Evolutionary conservation across 108 stramenopile species (phyloP).

Genomic region (Chaetoceros tenuissimus): DNA sequence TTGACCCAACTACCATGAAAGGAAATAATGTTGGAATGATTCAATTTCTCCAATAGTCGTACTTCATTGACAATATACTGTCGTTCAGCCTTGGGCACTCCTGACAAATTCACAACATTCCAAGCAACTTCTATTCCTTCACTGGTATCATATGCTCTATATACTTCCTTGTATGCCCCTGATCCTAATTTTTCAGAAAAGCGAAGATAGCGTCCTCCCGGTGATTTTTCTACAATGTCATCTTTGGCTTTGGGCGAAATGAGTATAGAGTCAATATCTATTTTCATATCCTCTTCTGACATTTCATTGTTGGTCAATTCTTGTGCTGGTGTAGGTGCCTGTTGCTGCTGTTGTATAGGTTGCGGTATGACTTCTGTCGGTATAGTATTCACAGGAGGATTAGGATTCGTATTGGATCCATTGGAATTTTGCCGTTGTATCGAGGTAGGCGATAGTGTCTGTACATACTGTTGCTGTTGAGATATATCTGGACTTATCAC

Average conservation of each 20-base stretch:
- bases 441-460: no score
- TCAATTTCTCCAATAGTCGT: slow-evolving; percentile 83
- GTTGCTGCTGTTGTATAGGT: not conserved
- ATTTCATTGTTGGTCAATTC: not conserved
- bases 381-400: no score
- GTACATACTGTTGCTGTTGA: no score
- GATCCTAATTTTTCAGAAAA: slow-evolving; percentile 92
- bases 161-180: slow-evolving; percentile 95
- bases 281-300: not conserved
- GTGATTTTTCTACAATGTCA: slow-evolving; percentile 81
- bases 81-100: slow-evolving; percentile 80
- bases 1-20: slow-evolving; percentile 98
- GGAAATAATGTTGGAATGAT: slow-evolving; percentile 94
- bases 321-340: not conserved
- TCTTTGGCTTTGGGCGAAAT: slow-evolving; percentile 20
- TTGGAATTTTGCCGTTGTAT: no score
- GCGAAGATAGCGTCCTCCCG: slow-evolving; percentile 89
- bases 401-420: no score
- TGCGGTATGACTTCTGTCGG: no score
- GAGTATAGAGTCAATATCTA: not conserved
- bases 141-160: slow-evolving; percentile 92
- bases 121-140: slow-evolving; percentile 98
- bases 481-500: no score
- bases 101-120: slow-evolving; percentile 89
- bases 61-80: slow-evolving; percentile 96